Evolutionary conservation across 2,329 filamentous ascomycete genomes (phyloP).

Genomic region (Diplodia sapinea): DNA sequence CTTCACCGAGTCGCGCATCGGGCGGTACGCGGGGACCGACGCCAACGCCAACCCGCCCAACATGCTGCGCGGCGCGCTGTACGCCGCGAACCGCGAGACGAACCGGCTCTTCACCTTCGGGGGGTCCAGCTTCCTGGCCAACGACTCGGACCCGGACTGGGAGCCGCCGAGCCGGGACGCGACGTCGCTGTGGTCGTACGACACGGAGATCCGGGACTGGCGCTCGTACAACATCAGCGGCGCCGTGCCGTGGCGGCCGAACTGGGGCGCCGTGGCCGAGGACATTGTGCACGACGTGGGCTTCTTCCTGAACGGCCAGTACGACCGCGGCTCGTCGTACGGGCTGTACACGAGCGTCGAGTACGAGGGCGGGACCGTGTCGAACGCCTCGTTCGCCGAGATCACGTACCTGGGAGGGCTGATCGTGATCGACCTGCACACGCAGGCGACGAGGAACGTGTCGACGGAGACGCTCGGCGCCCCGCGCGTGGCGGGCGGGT

Average conservation of each 20-base stretch:
- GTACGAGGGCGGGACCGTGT: background rate
- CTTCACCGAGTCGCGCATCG: constrained; percentile 37
- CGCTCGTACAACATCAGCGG: constrained; percentile 15
- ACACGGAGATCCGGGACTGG: constrained; percentile 37
- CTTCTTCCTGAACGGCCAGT: constrained; percentile 16
- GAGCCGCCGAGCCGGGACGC: constrained; percentile 36
- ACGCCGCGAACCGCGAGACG: constrained; percentile 36
- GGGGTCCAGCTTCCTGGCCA: constrained; percentile 41
- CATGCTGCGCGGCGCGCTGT: constrained; percentile 41
- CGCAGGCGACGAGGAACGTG: background rate
- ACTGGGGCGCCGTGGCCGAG: constrained; percentile 7
- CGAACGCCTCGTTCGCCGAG: background rate
- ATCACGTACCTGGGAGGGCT: background rate
- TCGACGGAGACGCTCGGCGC: background rate
- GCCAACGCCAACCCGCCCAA: constrained; percentile 36
- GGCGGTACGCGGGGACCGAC: constrained; percentile 34
- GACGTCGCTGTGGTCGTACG: constrained; percentile 44
- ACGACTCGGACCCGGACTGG: constrained; percentile 42
- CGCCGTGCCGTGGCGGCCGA: constrained; percentile 53
- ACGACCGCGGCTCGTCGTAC: constrained; percentile 3
- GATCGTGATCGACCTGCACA: constrained; percentile 8
- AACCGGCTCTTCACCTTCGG: constrained; percentile 43
- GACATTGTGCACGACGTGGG: background rate
- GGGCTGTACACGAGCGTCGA: constrained; percentile 1
- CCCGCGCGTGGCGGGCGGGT: constrained; percentile 1